Conservation (phyloP, 371 early-diverging fungal species). For the Mortierella sp. region DNA sequence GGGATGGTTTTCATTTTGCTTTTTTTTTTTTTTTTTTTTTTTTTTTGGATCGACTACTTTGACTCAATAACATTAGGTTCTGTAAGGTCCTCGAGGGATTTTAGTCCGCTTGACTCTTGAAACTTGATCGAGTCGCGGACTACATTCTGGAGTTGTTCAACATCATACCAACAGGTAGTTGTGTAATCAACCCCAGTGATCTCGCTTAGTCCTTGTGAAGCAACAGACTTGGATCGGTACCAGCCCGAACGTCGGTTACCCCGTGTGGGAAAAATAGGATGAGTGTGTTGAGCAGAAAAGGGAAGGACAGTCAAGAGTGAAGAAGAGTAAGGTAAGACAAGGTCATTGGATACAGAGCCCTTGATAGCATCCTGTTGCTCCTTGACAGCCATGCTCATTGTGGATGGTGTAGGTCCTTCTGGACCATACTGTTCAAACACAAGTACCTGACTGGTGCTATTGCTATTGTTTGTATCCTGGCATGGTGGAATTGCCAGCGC, state of each 20-base stretch:
- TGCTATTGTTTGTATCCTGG: slow-evolving; percentile 19
- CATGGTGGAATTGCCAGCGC: slow-evolving; percentile 4
- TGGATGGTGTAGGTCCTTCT: no score
- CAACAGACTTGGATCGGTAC: slow-evolving; percentile 51
- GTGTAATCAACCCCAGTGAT: slow-evolving; percentile 53
- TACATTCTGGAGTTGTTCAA: slow-evolving; percentile 45
- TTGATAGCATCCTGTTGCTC: neutral
- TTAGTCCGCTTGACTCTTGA: slow-evolving; percentile 36
- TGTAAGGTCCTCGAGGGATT: slow-evolving; percentile 45
- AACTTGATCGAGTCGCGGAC: slow-evolving; percentile 48
- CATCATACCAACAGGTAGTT: slow-evolving; percentile 53
- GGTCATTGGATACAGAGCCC: slow-evolving; percentile 28
- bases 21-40: slow-evolving; percentile 6
- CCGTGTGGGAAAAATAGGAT: slow-evolving; percentile 48
- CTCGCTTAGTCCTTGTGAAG: slow-evolving; percentile 40
- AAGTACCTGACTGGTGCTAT: slow-evolving; percentile 44
- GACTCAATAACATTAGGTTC: slow-evolving; percentile 1
- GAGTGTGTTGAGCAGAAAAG: slow-evolving; percentile 43
- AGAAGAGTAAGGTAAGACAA: slow-evolving; percentile 34
- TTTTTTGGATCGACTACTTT: neutral
- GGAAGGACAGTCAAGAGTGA: slow-evolving; percentile 46
- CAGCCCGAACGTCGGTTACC: slow-evolving; percentile 45
- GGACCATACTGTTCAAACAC: slow-evolving; percentile 26
- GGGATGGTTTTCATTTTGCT: neutral
- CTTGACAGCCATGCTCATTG: no score